phyloP scores from a whole-genome alignment of 306 rosid genomes.

The Lathyrus tuberosus region DNA sequence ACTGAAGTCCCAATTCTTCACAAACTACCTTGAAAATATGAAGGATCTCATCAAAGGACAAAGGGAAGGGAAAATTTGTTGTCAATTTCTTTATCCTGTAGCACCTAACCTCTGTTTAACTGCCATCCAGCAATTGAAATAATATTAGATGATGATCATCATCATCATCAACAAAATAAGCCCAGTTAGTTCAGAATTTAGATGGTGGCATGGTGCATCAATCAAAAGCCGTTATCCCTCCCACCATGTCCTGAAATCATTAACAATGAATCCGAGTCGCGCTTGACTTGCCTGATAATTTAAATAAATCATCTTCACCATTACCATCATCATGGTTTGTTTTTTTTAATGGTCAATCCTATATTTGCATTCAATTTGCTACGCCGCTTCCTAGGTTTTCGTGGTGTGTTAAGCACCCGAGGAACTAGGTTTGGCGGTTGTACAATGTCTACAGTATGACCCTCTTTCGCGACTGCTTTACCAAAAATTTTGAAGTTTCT shows the following conservation, averaged over 20 bases:
- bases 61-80: not conserved
- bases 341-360: constrained; percentile 55
- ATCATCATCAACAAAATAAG: constrained; percentile 7
- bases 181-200: constrained; percentile 20
- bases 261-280: constrained; percentile 43
- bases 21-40: constrained; percentile 14
- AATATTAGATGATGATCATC: constrained; percentile 27
- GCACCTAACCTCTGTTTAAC: constrained; percentile 30
- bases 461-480: constrained; percentile 39
- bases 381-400: constrained; percentile 56
- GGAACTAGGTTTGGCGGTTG: constrained; percentile 54
- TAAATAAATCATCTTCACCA: constrained; percentile 41
- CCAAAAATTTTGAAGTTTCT: constrained; percentile 37
- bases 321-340: constrained; percentile 47
- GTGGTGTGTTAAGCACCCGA: constrained; percentile 39
- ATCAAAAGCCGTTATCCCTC: constrained; percentile 35
- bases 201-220: constrained; percentile 32
- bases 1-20: constrained; percentile 20
- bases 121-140: constrained; percentile 31
- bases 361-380: constrained; percentile 48
- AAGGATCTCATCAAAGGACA: constrained; percentile 16
- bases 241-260: constrained; percentile 44
- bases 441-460: constrained; percentile 38
- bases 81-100: constrained; percentile 13
- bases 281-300: constrained; percentile 45